Percentiles rank a stretch among this genome's conserved stretches.
Conservation (phyloP, 176 grass and related monocot genomes). For the Hordeum marinum region DNA sequence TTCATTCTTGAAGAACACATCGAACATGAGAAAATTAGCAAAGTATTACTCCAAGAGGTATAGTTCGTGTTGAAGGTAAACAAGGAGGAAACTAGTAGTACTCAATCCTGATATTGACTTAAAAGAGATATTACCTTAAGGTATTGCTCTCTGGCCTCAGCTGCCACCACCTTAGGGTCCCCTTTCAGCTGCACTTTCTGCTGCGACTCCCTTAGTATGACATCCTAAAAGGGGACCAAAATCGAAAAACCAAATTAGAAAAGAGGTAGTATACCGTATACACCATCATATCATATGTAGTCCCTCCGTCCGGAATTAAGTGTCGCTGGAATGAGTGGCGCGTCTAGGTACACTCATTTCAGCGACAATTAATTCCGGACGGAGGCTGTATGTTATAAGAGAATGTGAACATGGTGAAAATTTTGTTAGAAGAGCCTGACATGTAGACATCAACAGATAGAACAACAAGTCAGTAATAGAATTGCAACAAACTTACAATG, state of each 20-base stretch:
- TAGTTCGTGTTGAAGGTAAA: not conserved
- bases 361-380: no score
- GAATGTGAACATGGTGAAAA: not conserved
- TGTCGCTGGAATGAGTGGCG: no score
- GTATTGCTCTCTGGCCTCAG: constrained; percentile 58
- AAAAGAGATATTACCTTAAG: constrained; percentile 49
- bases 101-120: not conserved
- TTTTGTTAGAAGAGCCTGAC: not conserved
- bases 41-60: not conserved
- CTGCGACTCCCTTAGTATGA: constrained; percentile 79
- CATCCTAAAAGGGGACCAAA: constrained; percentile 54
- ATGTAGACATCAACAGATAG: not conserved
- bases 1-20: constrained; percentile 2
- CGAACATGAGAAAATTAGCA: not conserved
- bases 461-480: constrained; percentile 1
- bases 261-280: not conserved
- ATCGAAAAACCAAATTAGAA: not conserved
- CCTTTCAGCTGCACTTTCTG: constrained; percentile 46
- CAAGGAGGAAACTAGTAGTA: not conserved
- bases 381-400: not conserved
- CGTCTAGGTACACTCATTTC: no score
- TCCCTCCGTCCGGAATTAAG: no score
- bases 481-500: constrained; percentile 45
- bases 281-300: not conserved
- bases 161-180: constrained; percentile 74